Evolutionary conservation across 1,284 basidiomycete species (phyloP), one percentile per base, ranked within the genome.

Genomic region (Peniophora sp.): DNA sequence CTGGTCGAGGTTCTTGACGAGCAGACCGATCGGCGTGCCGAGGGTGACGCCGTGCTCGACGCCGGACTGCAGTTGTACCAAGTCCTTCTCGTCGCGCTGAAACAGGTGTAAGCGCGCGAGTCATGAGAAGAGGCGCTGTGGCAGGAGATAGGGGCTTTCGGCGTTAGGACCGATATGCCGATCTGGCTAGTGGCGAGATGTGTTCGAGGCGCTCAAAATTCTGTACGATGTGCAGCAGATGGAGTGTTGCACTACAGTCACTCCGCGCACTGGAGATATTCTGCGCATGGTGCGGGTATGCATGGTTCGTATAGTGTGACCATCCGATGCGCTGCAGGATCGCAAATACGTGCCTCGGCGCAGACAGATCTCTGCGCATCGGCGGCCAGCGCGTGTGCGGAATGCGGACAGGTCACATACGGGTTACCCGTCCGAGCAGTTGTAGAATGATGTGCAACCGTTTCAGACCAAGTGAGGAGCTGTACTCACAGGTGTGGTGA

Each of bases 1-100:
- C 65, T 99, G 97, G 68, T 99, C 97, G 71, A 98, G 94, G 71
- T 99, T 99, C 64, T 85, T 92, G 35, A 99, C 94, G 51, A 98
- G 77, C 46, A 99, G 83, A 5, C 87, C 93, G 61, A 99, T 97
- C 23, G 97, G 97, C 22, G 97, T 99, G 50, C 97, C 97, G 35
- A 99, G 83, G 1, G 97, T 99, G 24, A 97, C 86, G 32, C 91
- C 95, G 54, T 88, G 85, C 68, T 99, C 97, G 42, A 89, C 79
- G 39, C 97, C 97, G 45, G 93, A 97, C 67, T 99, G 96, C 45
- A 99, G 76, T 56, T 92, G 84, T 27, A 99, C 95, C 12, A 87
- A 77, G 70, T 99, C 97, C 68, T 93, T 97, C 71, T 99, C 97
- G 65, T 98, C 92, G 64, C 97, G 81, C 93, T 96, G 12, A 41